These are phyloP conservation scores for Polyrhizophydium stewartii DNA, from an alignment of 371 early-diverging fungal genomes.

Conservation along the genomic window DNA sequence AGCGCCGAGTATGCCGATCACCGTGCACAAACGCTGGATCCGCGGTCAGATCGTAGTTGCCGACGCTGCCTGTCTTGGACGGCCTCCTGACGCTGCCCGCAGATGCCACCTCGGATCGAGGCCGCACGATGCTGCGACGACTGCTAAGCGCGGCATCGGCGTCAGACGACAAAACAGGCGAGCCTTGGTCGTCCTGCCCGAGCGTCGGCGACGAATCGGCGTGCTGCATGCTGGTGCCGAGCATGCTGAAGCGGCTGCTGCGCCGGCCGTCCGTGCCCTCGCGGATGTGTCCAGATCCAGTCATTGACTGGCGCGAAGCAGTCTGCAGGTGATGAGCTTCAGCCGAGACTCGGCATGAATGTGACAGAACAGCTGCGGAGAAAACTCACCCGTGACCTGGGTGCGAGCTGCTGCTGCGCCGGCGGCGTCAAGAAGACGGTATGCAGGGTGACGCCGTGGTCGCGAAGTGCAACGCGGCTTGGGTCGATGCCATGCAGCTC, in stretches of 20 bases:
- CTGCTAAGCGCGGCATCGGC: background rate
- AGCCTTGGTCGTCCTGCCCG: background rate
- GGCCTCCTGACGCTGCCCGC: background rate
- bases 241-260: background rate
- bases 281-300: background rate
- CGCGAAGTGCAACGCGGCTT: slow-evolving; percentile 45
- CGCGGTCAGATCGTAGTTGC: slow-evolving; percentile 8
- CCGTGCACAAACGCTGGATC: background rate
- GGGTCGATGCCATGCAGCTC: background rate
- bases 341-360: no score
- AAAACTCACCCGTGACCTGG: no score
- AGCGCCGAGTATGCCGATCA: background rate
- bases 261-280: background rate
- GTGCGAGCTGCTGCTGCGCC: slow-evolving; percentile 1
- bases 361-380: background rate
- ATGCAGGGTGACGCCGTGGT: slow-evolving; percentile 63
- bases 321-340: no score
- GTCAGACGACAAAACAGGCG: background rate
- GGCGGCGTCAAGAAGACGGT: slow-evolving; percentile 67
- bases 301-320: background rate
- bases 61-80: slow-evolving; percentile 5
- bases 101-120: background rate
- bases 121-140: background rate
- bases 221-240: background rate
- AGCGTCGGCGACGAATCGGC: background rate